Evolutionary conservation across 768 basidiomycete genomes (phyloP).

Genomic region (Tulasnella calospora): DNA sequence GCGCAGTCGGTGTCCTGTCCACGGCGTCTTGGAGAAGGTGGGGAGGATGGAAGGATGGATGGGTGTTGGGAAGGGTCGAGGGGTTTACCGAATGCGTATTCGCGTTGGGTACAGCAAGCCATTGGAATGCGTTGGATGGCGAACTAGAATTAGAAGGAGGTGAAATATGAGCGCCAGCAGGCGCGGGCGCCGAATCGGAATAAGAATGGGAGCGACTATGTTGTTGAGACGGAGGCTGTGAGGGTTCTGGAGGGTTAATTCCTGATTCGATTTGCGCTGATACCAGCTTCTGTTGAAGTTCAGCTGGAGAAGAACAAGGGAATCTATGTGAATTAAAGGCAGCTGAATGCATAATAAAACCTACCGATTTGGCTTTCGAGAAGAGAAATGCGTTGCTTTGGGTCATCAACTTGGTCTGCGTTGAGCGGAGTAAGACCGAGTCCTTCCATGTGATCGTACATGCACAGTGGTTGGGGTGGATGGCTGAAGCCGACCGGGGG

Average conservation of each 20-base stretch:
- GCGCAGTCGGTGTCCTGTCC: not conserved
- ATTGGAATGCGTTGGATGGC: not conserved
- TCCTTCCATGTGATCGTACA: conserved; percentile 83
- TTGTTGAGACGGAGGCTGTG: not conserved
- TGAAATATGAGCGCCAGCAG: not conserved
- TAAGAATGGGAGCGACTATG: not conserved
- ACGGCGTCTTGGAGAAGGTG: not conserved
- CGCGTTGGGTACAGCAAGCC: not conserved
- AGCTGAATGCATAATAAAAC: conserved; percentile 25
- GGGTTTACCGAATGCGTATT: not conserved
- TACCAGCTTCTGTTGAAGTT: no score
- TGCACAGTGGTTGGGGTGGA: conserved; percentile 78
- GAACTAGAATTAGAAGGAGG: not conserved
- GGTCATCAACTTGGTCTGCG: no score
- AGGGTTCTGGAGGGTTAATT: not conserved
- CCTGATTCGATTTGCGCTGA: conserved; percentile 9
- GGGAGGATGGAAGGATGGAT: not conserved
- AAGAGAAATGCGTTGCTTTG: conserved; percentile 68
- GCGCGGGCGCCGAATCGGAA: not conserved
- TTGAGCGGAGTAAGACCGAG: conserved; percentile 55
- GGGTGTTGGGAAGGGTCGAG: not conserved
- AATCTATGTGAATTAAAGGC: not conserved
- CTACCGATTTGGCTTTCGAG: conserved; percentile 74
- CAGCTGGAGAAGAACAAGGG: not conserved
- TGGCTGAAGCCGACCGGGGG: conserved; percentile 84